Conservation (phyloP, 1,284 basidiomycete genomes). For the Apiotrichum akiyoshidainum region DNA sequence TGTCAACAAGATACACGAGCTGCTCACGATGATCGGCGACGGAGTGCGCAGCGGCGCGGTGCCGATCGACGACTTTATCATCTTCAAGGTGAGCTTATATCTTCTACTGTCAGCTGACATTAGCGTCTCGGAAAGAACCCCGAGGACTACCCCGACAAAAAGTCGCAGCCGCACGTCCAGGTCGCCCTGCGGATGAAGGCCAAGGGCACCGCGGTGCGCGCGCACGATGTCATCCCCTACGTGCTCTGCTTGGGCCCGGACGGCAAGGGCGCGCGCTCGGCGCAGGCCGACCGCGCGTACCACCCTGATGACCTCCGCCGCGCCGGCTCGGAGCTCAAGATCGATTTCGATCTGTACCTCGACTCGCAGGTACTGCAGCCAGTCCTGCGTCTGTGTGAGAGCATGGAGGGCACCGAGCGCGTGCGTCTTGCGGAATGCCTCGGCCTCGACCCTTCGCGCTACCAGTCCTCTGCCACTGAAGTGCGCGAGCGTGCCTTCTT, state of each 20-base stretch:
- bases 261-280: constrained; percentile 68
- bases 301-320: constrained; percentile 90
- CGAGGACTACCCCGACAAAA: constrained; percentile 92
- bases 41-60: constrained; percentile 73
- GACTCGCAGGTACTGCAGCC: constrained; percentile 90
- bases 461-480: constrained; percentile 56
- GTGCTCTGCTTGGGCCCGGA: constrained; percentile 82
- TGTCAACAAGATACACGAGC: constrained; percentile 89
- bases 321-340: constrained; percentile 55
- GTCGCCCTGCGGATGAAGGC: constrained; percentile 90
- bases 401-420: constrained; percentile 92
- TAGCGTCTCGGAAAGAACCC: constrained; percentile 91
- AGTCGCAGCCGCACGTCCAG: constrained; percentile 93
- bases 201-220: constrained; percentile 72
- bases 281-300: constrained; percentile 84
- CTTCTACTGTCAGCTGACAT: neutral
- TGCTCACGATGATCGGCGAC: constrained; percentile 70
- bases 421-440: constrained; percentile 89
- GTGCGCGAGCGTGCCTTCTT: constrained; percentile 69
- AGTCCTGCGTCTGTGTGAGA: constrained; percentile 90
- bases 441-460: constrained; percentile 85
- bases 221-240: constrained; percentile 93
- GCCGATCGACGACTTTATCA: constrained; percentile 86
- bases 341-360: constrained; percentile 90
- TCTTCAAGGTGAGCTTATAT: constrained; percentile 68